Conservation (phyloP, 2,329 filamentous ascomycete species). For the Exserohilum rostratum region DNA sequence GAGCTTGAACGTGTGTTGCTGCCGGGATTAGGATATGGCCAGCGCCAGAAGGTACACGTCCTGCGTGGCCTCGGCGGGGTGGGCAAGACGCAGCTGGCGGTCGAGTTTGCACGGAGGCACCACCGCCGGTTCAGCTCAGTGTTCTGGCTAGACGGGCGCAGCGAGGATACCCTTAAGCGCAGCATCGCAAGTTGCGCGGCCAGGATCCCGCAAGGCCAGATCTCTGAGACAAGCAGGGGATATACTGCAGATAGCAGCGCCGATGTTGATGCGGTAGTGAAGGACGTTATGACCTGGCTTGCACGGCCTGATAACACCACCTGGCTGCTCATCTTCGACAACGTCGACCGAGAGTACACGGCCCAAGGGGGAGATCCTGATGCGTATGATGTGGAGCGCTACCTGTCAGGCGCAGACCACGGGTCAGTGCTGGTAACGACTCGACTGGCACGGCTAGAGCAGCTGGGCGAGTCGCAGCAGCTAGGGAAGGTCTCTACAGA, state of each 20-base stretch:
- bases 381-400: conserved; percentile 22
- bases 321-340: conserved; percentile 31
- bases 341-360: conserved; percentile 24
- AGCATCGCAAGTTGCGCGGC: conserved; percentile 25
- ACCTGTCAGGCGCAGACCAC: conserved; percentile 24
- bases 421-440: conserved; percentile 30
- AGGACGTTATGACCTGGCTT: conserved; percentile 30
- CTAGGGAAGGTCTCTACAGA: conserved; percentile 16
- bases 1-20: conserved; percentile 24
- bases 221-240: conserved; percentile 18
- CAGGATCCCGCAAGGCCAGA: conserved; percentile 25
- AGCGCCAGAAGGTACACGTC: conserved; percentile 20
- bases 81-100: conserved; percentile 34
- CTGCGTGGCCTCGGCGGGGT: conserved; percentile 33
- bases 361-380: conserved; percentile 3
- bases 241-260: conserved; percentile 13
- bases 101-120: conserved; percentile 29
- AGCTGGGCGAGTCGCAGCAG: conserved; percentile 23
- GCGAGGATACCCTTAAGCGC: conserved; percentile 24
- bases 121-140: conserved; percentile 25
- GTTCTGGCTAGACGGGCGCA: conserved; percentile 30
- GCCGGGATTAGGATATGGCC: conserved; percentile 7
- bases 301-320: conserved; percentile 13
- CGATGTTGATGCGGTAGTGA: conserved; percentile 20
- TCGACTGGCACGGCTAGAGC: conserved; percentile 21